Conservation (phyloP, 805 yeast species). For the Ogataea pignaliae region DNA sequence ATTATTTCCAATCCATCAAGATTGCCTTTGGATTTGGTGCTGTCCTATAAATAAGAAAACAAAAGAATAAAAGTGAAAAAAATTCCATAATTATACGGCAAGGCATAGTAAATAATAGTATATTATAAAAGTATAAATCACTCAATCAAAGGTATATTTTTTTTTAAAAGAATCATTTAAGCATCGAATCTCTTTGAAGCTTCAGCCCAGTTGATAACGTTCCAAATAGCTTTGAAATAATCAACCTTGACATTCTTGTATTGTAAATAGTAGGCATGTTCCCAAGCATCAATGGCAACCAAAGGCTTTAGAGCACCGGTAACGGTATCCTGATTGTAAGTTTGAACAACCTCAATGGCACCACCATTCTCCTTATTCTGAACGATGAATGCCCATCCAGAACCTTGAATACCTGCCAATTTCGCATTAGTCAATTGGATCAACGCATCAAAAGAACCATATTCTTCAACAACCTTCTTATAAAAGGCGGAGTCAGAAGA, state of each 20-base stretch:
- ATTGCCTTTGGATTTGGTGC: conserved; percentile 93
- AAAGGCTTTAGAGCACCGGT: conserved; percentile 66
- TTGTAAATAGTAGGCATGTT: conserved; percentile 92
- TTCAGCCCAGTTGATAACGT: conserved; percentile 89
- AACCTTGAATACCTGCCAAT: conserved; percentile 87
- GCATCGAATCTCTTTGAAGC: conserved; percentile 69
- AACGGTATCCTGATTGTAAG: conserved; percentile 84
- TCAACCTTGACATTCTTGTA: conserved; percentile 89
- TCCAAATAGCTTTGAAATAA: conserved; percentile 92
- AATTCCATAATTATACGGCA: no score
- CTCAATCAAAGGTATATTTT: background rate
- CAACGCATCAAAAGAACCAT: conserved; percentile 70
- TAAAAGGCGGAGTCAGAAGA: conserved; percentile 51
- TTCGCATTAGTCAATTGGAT: conserved; percentile 58
- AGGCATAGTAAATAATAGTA: no score
- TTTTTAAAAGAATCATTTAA: conserved; percentile 2
- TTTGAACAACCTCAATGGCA: conserved; percentile 73
- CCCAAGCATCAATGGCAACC: conserved; percentile 94
- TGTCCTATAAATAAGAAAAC: conserved; percentile 49
- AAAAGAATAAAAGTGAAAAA: conserved; percentile 1
- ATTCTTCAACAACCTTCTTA: conserved; percentile 56
- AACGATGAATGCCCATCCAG: conserved; percentile 93
- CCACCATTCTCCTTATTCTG: conserved; percentile 72
- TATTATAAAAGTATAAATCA: no score
- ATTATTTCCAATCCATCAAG: conserved; percentile 86